Base-by-base conservation (phyloP, 306 rosid genomes). In the Mimosa pudica region DNA sequence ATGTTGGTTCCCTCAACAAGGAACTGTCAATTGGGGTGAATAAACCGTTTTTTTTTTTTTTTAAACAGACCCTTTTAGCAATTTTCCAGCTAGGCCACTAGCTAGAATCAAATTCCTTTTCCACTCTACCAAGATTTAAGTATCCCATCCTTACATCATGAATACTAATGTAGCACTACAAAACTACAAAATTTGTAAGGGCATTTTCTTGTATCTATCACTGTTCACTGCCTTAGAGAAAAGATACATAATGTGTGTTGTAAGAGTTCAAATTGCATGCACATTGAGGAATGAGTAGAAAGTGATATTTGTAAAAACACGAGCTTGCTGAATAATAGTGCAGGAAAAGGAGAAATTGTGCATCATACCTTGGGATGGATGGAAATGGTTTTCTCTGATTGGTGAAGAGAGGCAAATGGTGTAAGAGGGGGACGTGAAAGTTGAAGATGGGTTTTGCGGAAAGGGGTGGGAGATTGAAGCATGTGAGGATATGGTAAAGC, bases 361-460 rank as follows among this genome's bases (percentile, higher is more conserved):
- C 58, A n/a, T 10, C 58, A 46, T 75, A 86, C 89, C 89, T 84
- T 84, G 32, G 84, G 82, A 78, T 86, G 73, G 16, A 49, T 57
- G 52, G 32, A 7, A 54, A 68, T 41, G 32, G 42, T 14, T 46
- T 13, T 57, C 36, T 78, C 75, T 55, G 84, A 41, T 20, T 81
- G 79, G 58, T 81, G 82, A 70, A 84, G 24, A 14, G 85, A 83
- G 75, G 89, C 82, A 78, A 75, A 78, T 35, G 77, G 52, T 45
- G 84, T 3, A 20, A 4, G 6, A 47, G 32, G 44, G 67, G 57
- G 61, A 54, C 46, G 51, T 16, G 82, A 67, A 84, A 60, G 61
- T 4, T 72, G 71, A 58, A 86, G 82, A 66, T 75, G 81, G 32
- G 52, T 13, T 66, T 75, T 81, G 69, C 57, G 72, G 32, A 77